A percentile compares a stretch with the other conserved stretches of the same genome.
phyloP scores from a whole-genome alignment of 2,329 filamentous ascomycete genomes.

The Nemania sp. region DNA sequence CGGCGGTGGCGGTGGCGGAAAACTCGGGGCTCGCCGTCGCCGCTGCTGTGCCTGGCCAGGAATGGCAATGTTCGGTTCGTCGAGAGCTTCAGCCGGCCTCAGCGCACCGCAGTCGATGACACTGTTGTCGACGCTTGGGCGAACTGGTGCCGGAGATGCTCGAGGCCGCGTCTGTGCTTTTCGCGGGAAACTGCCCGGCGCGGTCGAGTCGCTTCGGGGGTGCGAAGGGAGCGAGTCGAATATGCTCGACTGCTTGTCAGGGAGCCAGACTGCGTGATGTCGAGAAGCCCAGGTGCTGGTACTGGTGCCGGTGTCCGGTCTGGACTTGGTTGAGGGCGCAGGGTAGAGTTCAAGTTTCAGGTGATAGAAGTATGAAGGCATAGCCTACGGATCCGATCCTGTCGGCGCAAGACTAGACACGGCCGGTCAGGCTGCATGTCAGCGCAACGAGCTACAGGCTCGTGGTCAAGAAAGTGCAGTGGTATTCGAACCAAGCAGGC shows the following conservation, averaged over 20 bases:
- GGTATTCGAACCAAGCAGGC: slow-evolving; percentile 25
- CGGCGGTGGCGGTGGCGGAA: slow-evolving; percentile 47
- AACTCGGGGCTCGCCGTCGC: slow-evolving; percentile 44
- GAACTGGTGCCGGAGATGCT: slow-evolving; percentile 22
- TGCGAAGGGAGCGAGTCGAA: slow-evolving; percentile 61
- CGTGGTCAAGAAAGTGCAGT: slow-evolving; percentile 1
- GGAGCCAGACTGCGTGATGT: slow-evolving; percentile 52
- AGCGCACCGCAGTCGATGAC: slow-evolving; percentile 57
- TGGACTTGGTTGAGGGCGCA: no score
- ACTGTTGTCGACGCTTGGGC: slow-evolving; percentile 25
- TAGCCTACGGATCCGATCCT: slow-evolving; percentile 41
- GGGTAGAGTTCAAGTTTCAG: slow-evolving; percentile 68
- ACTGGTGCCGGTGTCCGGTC: slow-evolving; percentile 34
- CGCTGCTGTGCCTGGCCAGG: slow-evolving; percentile 46
- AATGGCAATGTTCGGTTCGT: slow-evolving; percentile 43
- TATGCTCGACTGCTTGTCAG: slow-evolving; percentile 51
- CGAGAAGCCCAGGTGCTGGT: slow-evolving; percentile 16
- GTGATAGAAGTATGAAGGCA: slow-evolving; percentile 67
- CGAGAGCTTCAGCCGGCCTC: slow-evolving; percentile 39
- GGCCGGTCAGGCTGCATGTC: slow-evolving; percentile 8
- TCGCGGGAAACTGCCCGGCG: slow-evolving; percentile 12
- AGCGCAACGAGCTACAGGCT: slow-evolving; percentile 8
- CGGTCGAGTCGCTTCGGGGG: slow-evolving; percentile 34
- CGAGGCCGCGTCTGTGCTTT: slow-evolving; percentile 16
- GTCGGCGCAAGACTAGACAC: neutral